phyloP scores from a whole-genome alignment of 805 yeast species.

The Suhomyces xylopsoci region DNA sequence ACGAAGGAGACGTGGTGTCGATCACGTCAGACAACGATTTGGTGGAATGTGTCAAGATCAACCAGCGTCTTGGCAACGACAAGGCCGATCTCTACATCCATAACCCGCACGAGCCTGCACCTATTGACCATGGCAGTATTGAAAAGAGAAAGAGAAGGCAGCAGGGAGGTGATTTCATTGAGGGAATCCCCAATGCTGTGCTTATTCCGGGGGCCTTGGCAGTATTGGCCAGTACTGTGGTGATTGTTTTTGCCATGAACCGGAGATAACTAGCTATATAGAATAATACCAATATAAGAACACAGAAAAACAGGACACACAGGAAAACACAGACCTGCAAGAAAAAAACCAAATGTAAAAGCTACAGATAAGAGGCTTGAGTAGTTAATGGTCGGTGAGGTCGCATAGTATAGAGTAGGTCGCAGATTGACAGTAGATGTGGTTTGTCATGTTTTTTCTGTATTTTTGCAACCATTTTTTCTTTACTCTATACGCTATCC shows the following conservation, averaged over 20 bases:
- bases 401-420: no score
- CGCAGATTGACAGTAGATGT: no score
- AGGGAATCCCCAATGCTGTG: slow-evolving; percentile 59
- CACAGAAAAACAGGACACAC: no score
- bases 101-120: slow-evolving; percentile 51
- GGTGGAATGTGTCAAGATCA: slow-evolving; percentile 63
- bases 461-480: no score
- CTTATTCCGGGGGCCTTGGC: slow-evolving; percentile 63
- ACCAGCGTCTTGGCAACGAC: slow-evolving; percentile 45
- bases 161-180: slow-evolving; percentile 25
- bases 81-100: slow-evolving; percentile 75
- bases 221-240: slow-evolving; percentile 55
- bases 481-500: no score
- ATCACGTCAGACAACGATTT: slow-evolving; percentile 74
- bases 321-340: no score
- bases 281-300: no score
- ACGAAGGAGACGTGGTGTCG: slow-evolving; percentile 78
- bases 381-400: no score
- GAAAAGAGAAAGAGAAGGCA: slow-evolving; percentile 10
- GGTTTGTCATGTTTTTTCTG: no score
- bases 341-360: no score
- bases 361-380: no score
- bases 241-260: slow-evolving; percentile 53
- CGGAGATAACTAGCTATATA: slow-evolving; percentile 7
- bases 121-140: slow-evolving; percentile 17